Conservation (phyloP, 768 basidiomycete species). For the Antrodiella citrinella region DNA sequence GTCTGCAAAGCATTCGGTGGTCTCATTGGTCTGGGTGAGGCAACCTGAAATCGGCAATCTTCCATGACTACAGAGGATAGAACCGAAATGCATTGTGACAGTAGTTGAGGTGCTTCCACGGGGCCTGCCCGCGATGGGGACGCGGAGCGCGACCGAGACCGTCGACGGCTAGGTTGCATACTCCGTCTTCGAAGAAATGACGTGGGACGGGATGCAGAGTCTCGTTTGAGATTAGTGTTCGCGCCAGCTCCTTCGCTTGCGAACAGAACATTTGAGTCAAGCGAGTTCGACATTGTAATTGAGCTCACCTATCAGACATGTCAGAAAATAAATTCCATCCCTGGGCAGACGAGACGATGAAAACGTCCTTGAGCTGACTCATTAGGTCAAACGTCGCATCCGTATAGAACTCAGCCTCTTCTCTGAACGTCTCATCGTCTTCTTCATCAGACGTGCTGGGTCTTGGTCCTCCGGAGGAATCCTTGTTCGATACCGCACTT, state of each 20-base stretch:
- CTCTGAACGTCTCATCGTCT: constrained; percentile 33
- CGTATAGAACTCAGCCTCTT: constrained; percentile 44
- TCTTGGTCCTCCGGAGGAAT: constrained; percentile 13
- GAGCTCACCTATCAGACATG: constrained; percentile 22
- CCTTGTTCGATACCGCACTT: constrained; percentile 10
- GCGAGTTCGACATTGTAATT: too few relatives aligned
- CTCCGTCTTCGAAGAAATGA: constrained; percentile 4
- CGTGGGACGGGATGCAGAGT: background rate
- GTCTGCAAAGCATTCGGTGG: constrained; percentile 77
- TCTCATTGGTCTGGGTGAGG: constrained; percentile 49
- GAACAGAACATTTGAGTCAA: too few relatives aligned
- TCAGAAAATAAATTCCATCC: constrained; percentile 62
- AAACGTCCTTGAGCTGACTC: constrained; percentile 51
- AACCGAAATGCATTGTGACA: constrained; percentile 50
- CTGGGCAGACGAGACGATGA: constrained; percentile 45
- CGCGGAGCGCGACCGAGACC: constrained; percentile 43
- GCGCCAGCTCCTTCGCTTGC: too few relatives aligned
- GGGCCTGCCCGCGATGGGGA: constrained; percentile 29
- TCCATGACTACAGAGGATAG: constrained; percentile 59
- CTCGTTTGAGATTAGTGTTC: background rate
- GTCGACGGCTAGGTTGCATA: constrained; percentile 14
- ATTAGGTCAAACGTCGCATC: constrained; percentile 59
- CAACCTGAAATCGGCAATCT: constrained; percentile 63
- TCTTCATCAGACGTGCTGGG: constrained; percentile 30
- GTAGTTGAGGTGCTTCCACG: constrained; percentile 39